Evolutionary conservation across 1,284 basidiomycete genomes (phyloP).

Genomic region (Xerocomus nothofagi): DNA sequence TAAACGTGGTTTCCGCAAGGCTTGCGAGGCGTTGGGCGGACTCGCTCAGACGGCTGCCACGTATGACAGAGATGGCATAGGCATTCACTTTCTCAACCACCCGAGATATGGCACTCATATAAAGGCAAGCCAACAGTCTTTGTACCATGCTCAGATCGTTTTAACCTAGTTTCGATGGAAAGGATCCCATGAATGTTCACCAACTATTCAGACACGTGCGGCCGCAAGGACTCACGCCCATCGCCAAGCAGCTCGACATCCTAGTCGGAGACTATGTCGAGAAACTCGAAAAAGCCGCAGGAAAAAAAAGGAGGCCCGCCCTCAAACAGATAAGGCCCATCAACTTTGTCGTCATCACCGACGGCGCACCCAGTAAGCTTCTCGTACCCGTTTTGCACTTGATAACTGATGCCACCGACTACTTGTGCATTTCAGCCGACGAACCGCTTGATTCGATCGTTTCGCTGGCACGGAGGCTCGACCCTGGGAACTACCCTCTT

Average conservation of each 20-base stretch:
- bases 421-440: conserved; percentile 42
- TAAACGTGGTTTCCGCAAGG: conserved; percentile 3
- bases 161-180: neutral
- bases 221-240: conserved; percentile 49
- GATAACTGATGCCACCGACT: neutral
- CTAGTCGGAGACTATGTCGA: conserved; percentile 48
- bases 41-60: conserved; percentile 40
- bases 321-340: conserved; percentile 49
- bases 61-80: conserved; percentile 49
- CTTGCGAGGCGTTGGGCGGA: conserved; percentile 39
- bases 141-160: neutral
- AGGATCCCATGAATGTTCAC: conserved; percentile 37
- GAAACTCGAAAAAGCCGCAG: conserved; percentile 41
- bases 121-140: conserved; percentile 16
- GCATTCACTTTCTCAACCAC: conserved; percentile 48
- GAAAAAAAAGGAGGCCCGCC: conserved; percentile 31
- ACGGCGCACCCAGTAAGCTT: conserved; percentile 55
- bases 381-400: neutral
- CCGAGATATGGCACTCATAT: conserved; percentile 10
- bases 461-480: conserved; percentile 48
- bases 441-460: conserved; percentile 52
- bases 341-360: conserved; percentile 63
- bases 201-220: conserved; percentile 44
- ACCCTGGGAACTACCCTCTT: conserved; percentile 49
- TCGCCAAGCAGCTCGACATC: conserved; percentile 48